These are phyloP conservation scores for Chaetomium olivaceum DNA, from an alignment of 2,329 filamentous ascomycete species.

Conservation along the genomic window DNA sequence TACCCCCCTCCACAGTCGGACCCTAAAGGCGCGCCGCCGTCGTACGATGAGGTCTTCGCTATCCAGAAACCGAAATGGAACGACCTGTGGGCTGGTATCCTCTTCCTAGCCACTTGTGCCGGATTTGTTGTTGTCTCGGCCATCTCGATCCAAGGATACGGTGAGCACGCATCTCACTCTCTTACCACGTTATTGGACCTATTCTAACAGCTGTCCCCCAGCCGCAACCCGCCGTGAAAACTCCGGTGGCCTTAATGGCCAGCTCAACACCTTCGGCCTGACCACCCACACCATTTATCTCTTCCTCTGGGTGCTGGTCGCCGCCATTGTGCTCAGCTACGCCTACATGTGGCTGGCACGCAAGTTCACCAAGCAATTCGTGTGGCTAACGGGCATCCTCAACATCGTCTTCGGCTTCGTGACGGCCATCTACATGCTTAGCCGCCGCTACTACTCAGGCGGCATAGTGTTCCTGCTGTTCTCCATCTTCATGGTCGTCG, in stretches of 20 bases:
- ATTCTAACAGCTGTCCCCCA: slow-evolving; percentile 24
- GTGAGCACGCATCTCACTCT: slow-evolving; percentile 38
- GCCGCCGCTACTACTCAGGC: slow-evolving; percentile 72
- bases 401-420: slow-evolving; percentile 84
- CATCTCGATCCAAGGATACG: slow-evolving; percentile 74
- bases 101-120: slow-evolving; percentile 44
- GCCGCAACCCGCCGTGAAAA: slow-evolving; percentile 58
- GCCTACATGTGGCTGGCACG: slow-evolving; percentile 75
- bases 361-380: slow-evolving; percentile 82
- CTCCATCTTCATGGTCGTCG: slow-evolving; percentile 74
- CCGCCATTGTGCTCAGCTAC: slow-evolving; percentile 74
- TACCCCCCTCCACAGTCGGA: slow-evolving; percentile 24
- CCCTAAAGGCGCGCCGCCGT: slow-evolving; percentile 46
- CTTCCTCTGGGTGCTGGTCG: slow-evolving; percentile 74
- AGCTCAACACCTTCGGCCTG: slow-evolving; percentile 64
- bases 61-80: slow-evolving; percentile 84
- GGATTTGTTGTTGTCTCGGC: slow-evolving; percentile 78
- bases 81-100: slow-evolving; percentile 82
- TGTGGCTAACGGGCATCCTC: slow-evolving; percentile 88
- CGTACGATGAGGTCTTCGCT: slow-evolving; percentile 81
- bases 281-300: slow-evolving; percentile 84
- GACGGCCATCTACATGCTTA: slow-evolving; percentile 84
- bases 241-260: slow-evolving; percentile 73
- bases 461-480: slow-evolving; percentile 88
- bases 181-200: background rate